Conservation (phyloP, 116 monocot species). For the Phalaenopsis hybrid region DNA sequence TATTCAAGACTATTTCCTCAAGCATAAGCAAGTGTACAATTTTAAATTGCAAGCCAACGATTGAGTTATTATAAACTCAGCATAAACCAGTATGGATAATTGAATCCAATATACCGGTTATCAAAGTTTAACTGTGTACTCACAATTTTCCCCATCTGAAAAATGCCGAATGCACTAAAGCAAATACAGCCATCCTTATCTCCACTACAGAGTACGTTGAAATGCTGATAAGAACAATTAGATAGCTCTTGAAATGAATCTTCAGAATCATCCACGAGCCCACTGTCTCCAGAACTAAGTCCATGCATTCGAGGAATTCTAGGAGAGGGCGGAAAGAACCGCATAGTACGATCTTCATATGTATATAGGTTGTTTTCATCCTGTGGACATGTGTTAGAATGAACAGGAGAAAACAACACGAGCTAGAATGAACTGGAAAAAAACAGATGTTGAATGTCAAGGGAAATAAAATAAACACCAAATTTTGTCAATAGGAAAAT, state of each 20-base stretch:
- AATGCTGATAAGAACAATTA: slow-evolving; percentile 45
- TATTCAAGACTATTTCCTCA: not conserved
- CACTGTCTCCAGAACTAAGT: slow-evolving; percentile 61
- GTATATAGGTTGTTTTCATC: slow-evolving; percentile 19
- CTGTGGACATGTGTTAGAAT: slow-evolving; percentile 13
- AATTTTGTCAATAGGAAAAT: not conserved
- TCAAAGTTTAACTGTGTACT: slow-evolving; percentile 19
- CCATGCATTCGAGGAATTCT: slow-evolving; percentile 79
- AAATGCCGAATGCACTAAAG: slow-evolving; percentile 97
- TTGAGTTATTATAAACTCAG: not conserved
- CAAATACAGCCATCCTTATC: slow-evolving; percentile 83
- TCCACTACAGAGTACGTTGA: slow-evolving; percentile 88
- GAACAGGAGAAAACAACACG: not conserved
- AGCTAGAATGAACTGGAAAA: not conserved
- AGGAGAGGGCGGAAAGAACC: slow-evolving; percentile 90
- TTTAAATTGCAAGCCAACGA: not conserved
- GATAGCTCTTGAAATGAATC: slow-evolving; percentile 58
- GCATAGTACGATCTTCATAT: slow-evolving; percentile 81
- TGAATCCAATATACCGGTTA: not conserved
- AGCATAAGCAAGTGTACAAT: not conserved
- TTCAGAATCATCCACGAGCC: slow-evolving; percentile 52
- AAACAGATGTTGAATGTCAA: not conserved
- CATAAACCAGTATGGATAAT: not conserved
- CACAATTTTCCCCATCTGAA: slow-evolving; percentile 90
- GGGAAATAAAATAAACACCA: not conserved